Evolutionary conservation across 1,284 basidiomycete species (phyloP).

Genomic region (Anthracocystis panici-leucophaei): DNA sequence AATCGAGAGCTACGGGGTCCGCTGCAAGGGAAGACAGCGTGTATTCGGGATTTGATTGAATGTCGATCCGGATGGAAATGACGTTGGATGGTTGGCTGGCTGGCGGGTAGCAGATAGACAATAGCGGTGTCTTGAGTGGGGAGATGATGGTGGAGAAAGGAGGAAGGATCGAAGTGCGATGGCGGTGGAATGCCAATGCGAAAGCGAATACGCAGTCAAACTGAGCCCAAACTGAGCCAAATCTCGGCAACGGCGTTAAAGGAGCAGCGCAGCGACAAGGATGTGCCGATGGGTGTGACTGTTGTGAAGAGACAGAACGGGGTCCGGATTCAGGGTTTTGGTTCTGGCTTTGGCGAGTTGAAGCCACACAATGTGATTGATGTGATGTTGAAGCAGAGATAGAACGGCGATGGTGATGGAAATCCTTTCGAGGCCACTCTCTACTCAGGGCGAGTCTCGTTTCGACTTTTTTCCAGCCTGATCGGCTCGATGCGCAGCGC

Average conservation of each 20-base stretch:
- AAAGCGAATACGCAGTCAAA: constrained; percentile 5
- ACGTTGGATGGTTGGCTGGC: not conserved
- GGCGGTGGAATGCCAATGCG: constrained; percentile 17
- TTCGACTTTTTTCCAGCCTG: constrained; percentile 20
- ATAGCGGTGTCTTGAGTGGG: not conserved
- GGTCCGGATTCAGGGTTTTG: constrained; percentile 18
- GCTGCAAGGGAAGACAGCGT: not conserved
- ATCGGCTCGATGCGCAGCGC: constrained; percentile 42
- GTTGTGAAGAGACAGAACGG: not conserved
- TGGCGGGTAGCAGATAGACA: not conserved
- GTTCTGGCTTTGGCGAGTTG: too few relatives aligned
- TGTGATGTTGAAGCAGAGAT: not conserved
- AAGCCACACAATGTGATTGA: not conserved
- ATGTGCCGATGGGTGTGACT: not conserved
- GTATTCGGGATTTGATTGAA: not conserved
- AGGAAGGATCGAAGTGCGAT: constrained; percentile 10
- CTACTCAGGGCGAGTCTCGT: not conserved
- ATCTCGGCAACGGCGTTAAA: constrained; percentile 23
- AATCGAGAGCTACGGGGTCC: not conserved
- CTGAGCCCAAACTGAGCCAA: not conserved
- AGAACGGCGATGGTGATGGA: constrained; percentile 17
- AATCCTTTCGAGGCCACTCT: not conserved
- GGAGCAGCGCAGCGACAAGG: not conserved
- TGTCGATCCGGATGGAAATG: not conserved
- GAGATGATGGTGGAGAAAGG: not conserved